Conservation (phyloP, 2,329 filamentous ascomycete species). For the Ampelomyces quisqualis region DNA sequence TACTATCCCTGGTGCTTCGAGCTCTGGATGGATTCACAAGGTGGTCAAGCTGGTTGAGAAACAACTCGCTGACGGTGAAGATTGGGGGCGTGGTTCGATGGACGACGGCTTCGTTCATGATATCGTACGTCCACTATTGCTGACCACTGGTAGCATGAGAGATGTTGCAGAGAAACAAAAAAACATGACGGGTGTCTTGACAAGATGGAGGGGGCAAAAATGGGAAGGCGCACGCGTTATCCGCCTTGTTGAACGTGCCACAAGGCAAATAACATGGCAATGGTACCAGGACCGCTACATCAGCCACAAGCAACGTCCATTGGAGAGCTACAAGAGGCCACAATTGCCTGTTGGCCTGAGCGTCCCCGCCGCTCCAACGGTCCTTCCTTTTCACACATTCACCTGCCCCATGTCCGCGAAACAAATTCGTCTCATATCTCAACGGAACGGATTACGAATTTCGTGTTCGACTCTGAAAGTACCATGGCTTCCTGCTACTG, state of each 20-base stretch:
- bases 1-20: constrained; percentile 58
- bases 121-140: constrained; percentile 50
- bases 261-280: constrained; percentile 73
- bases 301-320: constrained; percentile 55
- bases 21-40: constrained; percentile 79
- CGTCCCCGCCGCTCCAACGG: constrained; percentile 85
- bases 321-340: constrained; percentile 67
- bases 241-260: constrained; percentile 79
- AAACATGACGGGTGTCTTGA: constrained; percentile 41
- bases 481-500: constrained; percentile 78
- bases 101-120: constrained; percentile 44
- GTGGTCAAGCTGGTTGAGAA: constrained; percentile 89
- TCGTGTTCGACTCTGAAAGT: constrained; percentile 84
- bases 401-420: constrained; percentile 90
- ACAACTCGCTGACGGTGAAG: constrained; percentile 81
- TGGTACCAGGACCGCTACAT: constrained; percentile 87
- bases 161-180: constrained; percentile 41
- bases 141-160: constrained; percentile 36
- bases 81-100: constrained; percentile 77
- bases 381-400: constrained; percentile 96
- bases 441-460: constrained; percentile 89
- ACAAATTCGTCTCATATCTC: constrained; percentile 90
- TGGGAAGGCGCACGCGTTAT: constrained; percentile 90
- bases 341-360: constrained; percentile 71
- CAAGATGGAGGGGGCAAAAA: constrained; percentile 66